These are phyloP conservation scores for Staphylotrichum tortipilum DNA, from an alignment of 495 filamentous ascomycete species.

Conservation along the genomic window DNA sequence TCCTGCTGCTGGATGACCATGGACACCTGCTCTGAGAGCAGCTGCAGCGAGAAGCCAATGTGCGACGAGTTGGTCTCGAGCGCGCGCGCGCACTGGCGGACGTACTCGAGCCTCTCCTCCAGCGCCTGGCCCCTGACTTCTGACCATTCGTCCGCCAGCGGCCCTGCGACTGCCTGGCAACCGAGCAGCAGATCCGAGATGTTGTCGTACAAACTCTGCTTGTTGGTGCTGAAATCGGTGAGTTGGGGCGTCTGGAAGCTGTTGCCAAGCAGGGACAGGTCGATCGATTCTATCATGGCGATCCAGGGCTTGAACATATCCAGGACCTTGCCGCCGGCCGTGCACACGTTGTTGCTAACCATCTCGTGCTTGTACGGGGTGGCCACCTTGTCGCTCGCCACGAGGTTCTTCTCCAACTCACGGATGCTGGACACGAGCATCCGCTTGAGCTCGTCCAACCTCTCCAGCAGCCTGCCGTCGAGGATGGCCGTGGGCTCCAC, in stretches of 20 bases:
- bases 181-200: constrained; percentile 80
- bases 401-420: constrained; percentile 76
- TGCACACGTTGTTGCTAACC: constrained; percentile 67
- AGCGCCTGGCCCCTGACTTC: constrained; percentile 82
- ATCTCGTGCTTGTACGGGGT: constrained; percentile 59
- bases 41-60: constrained; percentile 75
- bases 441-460: constrained; percentile 73
- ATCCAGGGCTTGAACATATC: constrained; percentile 85
- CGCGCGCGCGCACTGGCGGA: constrained; percentile 64
- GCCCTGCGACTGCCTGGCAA: constrained; percentile 80
- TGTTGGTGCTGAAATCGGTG: constrained; percentile 78
- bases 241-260: constrained; percentile 76
- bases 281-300: constrained; percentile 77
- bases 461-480: constrained; percentile 67
- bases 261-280: constrained; percentile 64
- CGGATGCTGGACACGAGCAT: constrained; percentile 74
- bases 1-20: constrained; percentile 39
- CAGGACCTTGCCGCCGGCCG: constrained; percentile 64
- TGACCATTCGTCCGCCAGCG: constrained; percentile 90
- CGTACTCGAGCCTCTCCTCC: constrained; percentile 76
- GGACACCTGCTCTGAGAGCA: constrained; percentile 71
- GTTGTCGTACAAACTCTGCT: constrained; percentile 86
- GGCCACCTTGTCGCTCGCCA: constrained; percentile 65
- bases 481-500: constrained; percentile 64
- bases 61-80: constrained; percentile 81